Percentiles rank a stretch among this genome's conserved stretches.
Evolutionary conservation across 257 asterid species (phyloP).

Genomic region (Salvia miltiorrhiza): DNA sequence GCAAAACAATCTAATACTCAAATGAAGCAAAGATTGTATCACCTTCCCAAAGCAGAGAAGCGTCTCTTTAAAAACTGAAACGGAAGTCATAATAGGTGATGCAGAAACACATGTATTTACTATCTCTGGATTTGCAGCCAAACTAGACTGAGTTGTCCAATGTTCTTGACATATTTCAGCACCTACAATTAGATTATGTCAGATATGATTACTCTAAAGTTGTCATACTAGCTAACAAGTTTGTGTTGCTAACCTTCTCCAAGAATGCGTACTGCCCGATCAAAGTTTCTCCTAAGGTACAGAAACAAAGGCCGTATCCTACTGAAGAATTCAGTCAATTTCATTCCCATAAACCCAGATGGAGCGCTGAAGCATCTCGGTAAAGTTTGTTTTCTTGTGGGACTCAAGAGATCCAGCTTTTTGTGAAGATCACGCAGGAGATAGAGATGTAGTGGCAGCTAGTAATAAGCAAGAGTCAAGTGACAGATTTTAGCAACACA

Average conservation of each 20-base stretch:
- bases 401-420: constrained; percentile 57
- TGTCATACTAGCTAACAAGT: constrained; percentile 18
- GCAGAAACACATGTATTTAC: constrained; percentile 34
- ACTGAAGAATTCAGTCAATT: constrained; percentile 40
- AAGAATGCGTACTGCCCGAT: constrained; percentile 50
- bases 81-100: constrained; percentile 43
- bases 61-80: constrained; percentile 57
- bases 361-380: constrained; percentile 36
- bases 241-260: constrained; percentile 48
- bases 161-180: constrained; percentile 67
- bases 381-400: constrained; percentile 44
- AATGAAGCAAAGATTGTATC: constrained; percentile 16
- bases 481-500: background rate
- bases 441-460: constrained; percentile 81
- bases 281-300: constrained; percentile 53
- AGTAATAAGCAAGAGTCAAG: constrained; percentile 25
- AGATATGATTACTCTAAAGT: constrained; percentile 25
- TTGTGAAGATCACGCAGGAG: constrained; percentile 72
- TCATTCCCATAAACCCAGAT: constrained; percentile 41
- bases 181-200: constrained; percentile 42
- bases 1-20: background rate
- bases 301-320: constrained; percentile 56
- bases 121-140: constrained; percentile 61
- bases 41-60: constrained; percentile 88
- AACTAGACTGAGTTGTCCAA: constrained; percentile 61